Evolutionary conservation across 768 basidiomycete genomes (phyloP), one percentile per base, ranked within the genome.

Genomic region (Leccinum olivaceopallidum): DNA sequence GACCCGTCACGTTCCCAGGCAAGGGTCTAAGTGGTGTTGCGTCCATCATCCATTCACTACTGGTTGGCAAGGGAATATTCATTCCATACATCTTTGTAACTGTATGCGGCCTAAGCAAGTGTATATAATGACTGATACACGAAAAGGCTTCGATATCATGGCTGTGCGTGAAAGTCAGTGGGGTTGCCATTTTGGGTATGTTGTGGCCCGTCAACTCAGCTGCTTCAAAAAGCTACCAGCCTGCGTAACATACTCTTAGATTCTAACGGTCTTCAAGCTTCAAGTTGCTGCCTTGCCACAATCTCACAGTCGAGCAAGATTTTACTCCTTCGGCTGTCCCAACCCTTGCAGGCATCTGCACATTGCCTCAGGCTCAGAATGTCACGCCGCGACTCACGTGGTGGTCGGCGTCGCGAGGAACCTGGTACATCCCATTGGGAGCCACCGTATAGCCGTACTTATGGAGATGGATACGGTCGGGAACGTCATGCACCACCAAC

Each of bases 341-440:
- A 53, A 44, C 36, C 24, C 22, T 42, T 65, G 5, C 63, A 51
- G 24, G 34, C 30, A 22, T 66, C n/a, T 18, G 36, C 59, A 59
- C 24, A 58, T 57, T 60, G 22, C n/a, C 60, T 59, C 44, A 59
- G 26, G 28, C 52, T 28, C 52, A 60, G 39, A 9, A 71, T 70
- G 69, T 34, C 32, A 34, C 32, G 32, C 32, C 32, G 32, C 32
- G 32, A 34, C 32, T 52, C 69, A 7, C 63, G 37, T 57, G 10
- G 50, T 56, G 60, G 53, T 59, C 60, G 48, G 13, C 61, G 57
- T 42, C n/a, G 67, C 50, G 65, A 66, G 16, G 63, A 62, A 50
- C 22, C 51, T n/a, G 2, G 28, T 22, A 54, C 56, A 4, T 65
- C 65, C 8, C 51, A 58, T 37, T 42, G 58, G 60, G 58, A 55